A percentile compares a stretch with the other conserved stretches of the same genome.
These are phyloP conservation scores for Cucurbita pepo DNA, from an alignment of 306 rosid genomes.

Conservation along the genomic window DNA sequence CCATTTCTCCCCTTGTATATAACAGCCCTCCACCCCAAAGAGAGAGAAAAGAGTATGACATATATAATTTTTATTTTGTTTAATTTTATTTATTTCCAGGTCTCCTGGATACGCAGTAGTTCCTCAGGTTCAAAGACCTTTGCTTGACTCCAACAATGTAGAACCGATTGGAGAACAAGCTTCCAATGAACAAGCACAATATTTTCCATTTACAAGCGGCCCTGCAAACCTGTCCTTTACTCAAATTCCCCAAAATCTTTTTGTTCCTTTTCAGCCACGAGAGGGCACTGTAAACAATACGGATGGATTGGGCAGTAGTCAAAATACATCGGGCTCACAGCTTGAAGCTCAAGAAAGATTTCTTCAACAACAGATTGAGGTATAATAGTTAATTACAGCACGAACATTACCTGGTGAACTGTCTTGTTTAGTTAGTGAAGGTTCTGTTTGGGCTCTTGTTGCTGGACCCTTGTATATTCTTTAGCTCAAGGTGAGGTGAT, in stretches of 20 bases:
- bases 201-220: slow-evolving; percentile 32
- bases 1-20: not conserved
- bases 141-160: slow-evolving; percentile 15
- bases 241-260: slow-evolving; percentile 23
- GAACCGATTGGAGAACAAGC: slow-evolving; percentile 31
- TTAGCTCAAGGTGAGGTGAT: not conserved
- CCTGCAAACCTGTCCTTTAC: slow-evolving; percentile 31
- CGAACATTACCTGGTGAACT: not conserved
- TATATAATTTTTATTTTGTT: not conserved
- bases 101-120: slow-evolving; percentile 40
- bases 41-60: not conserved
- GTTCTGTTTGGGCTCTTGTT: not conserved
- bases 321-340: slow-evolving; percentile 21
- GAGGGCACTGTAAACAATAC: slow-evolving; percentile 18
- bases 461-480: not conserved
- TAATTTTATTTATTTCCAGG: slow-evolving; percentile 22
- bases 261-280: slow-evolving; percentile 29
- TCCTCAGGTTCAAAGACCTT: slow-evolving; percentile 33
- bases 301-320: slow-evolving; percentile 28
- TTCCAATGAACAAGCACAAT: slow-evolving; percentile 25
- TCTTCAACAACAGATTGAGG: slow-evolving; percentile 59
- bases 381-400: slow-evolving; percentile 7
- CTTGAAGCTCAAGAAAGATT: slow-evolving; percentile 49
- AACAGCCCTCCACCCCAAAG: not conserved
- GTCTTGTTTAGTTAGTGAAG: not conserved